These are phyloP conservation scores for Ephemerocybe angulata DNA, from an alignment of 768 basidiomycete genomes.

Conservation along the genomic window DNA sequence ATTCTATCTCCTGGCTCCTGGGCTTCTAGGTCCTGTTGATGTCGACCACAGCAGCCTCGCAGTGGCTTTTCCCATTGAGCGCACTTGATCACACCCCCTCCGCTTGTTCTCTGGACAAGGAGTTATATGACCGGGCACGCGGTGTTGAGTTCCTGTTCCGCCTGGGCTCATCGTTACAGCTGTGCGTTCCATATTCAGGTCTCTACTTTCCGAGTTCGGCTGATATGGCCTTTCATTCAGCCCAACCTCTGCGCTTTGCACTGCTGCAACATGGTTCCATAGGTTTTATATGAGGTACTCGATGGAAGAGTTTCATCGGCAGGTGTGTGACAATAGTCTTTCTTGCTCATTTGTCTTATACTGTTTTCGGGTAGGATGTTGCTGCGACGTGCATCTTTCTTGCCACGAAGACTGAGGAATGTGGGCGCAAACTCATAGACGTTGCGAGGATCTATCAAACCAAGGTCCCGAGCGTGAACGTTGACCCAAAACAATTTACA, in stretches of 20 bases:
- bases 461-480: constrained; percentile 56
- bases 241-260: constrained; percentile 77
- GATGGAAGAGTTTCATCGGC: constrained; percentile 76
- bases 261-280: constrained; percentile 89
- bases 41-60: constrained; percentile 27
- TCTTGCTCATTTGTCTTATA: constrained; percentile 10
- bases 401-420: constrained; percentile 90
- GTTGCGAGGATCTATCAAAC: constrained; percentile 73
- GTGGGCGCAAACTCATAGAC: constrained; percentile 81
- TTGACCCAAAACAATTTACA: constrained; percentile 52
- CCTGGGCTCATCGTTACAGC: constrained; percentile 66
- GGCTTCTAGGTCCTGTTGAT: background rate
- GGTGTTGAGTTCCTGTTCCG: constrained; percentile 87
- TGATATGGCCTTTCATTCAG: constrained; percentile 35
- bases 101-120: constrained; percentile 54
- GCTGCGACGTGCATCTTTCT: constrained; percentile 85
- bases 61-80: constrained; percentile 71
- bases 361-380: constrained; percentile 52
- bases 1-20: background rate
- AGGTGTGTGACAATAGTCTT: constrained; percentile 44
- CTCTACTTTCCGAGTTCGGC: constrained; percentile 9
- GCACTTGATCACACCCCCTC: constrained; percentile 61
- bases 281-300: constrained; percentile 87
- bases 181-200: constrained; percentile 48
- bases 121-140: constrained; percentile 74